Evolutionary conservation across 306 rosid genomes (phyloP), one percentile per base, ranked within the genome.

Genomic region (Benincasa hispida): DNA sequence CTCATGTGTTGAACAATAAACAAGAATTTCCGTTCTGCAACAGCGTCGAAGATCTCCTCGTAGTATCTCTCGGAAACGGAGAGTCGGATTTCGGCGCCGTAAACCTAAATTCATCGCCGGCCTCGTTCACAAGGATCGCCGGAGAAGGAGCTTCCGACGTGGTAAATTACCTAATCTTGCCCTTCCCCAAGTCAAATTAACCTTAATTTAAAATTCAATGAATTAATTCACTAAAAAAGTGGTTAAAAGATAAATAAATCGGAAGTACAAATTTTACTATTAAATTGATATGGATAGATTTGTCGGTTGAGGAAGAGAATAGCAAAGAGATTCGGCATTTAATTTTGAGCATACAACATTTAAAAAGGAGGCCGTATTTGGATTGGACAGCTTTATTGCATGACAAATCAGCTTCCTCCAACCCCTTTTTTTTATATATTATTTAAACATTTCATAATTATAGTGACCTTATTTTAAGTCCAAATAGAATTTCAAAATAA

Each of bases 1-100:
- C 98, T 10, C 98, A 93, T 87, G 98, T 93, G 77, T 76, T 93
- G n/a, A 89, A 91, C 55, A 93, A 93, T 32, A 93, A 93, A 82
- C 94, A 83, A 75, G 98, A 93, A 88, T 93, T 93, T 48, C 98
- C 98, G 0, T 87, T 91, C 22, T 93, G 98, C 68, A 87, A 85
- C 70, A 82, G 84, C 32, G 96, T 93, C 2, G 87, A 92, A 24
- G 98, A 90, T 76, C 80, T 93, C 14, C 50, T 91, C 21, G 98
- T 91, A 1, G 87, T 90, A 34, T 93, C 98, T 0, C 88, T 93
- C 0, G 98, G 98, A 28, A 93, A 93, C 81, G 98, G 97, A 58
- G 97, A 90, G 62, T 88, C 92, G 0, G 90, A 84, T 68, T 83
- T 85, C 18, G 81, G 84, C 75, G 72, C 81, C 60, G 89, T 83